Evolutionary conservation across 192 early-diverging fungal species (phyloP).

Genomic region (Mortierella alpina): DNA sequence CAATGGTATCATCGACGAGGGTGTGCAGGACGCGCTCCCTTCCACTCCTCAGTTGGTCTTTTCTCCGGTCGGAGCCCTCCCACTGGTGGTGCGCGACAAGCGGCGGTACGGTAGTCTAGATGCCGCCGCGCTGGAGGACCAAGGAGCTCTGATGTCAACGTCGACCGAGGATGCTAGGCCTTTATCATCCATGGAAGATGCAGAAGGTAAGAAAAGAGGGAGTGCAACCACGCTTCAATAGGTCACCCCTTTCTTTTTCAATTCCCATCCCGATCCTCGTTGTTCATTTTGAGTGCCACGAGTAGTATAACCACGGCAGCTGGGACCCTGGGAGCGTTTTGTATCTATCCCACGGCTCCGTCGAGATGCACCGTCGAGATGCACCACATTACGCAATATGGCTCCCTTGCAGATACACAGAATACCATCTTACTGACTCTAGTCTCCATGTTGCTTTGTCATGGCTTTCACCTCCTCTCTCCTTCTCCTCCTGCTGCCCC

Average conservation of each 20-base stretch:
- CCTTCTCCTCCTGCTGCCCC: too few relatives aligned
- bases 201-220: constrained; percentile 17
- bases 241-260: constrained; percentile 3
- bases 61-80: background rate
- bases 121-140: constrained; percentile 1
- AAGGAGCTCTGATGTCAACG: background rate
- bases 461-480: background rate
- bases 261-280: background rate
- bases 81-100: background rate
- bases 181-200: constrained; percentile 25
- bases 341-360: too few relatives aligned
- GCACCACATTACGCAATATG: too few relatives aligned
- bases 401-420: background rate
- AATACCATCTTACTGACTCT: background rate
- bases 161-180: constrained; percentile 4
- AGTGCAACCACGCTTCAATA: too few relatives aligned
- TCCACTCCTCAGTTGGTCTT: too few relatives aligned
- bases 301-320: too few relatives aligned
- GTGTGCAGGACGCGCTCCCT: too few relatives aligned
- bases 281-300: too few relatives aligned
- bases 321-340: too few relatives aligned
- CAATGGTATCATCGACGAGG: background rate
- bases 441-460: background rate
- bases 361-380: too few relatives aligned
- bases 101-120: constrained; percentile 8